phyloP scores from a whole-genome alignment of 768 basidiomycete genomes.

The Termitomyces sp. region DNA sequence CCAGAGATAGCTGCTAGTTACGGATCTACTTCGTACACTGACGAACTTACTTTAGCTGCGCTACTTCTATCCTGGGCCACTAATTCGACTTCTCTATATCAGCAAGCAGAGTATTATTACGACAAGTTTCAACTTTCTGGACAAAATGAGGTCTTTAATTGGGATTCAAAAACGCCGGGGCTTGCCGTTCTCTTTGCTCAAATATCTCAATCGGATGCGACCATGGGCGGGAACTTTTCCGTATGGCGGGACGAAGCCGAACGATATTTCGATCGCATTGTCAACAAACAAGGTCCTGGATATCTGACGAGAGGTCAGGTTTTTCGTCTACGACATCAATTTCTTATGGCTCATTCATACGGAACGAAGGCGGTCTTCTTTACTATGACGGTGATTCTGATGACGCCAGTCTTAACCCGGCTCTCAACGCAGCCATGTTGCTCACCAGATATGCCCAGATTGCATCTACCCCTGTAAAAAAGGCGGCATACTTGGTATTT shows the following conservation, averaged over 20 bases:
- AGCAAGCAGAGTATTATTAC: slow-evolving; percentile 62
- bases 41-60: slow-evolving; percentile 73
- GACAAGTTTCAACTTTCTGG: slow-evolving; percentile 47
- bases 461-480: slow-evolving; percentile 56
- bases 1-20: slow-evolving; percentile 63
- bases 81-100: slow-evolving; percentile 53
- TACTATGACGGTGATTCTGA: slow-evolving; percentile 85
- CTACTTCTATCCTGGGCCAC: slow-evolving; percentile 72
- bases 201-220: slow-evolving; percentile 52
- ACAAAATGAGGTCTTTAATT: slow-evolving; percentile 69
- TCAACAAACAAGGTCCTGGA: slow-evolving; percentile 50
- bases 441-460: slow-evolving; percentile 71
- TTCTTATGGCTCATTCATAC: background rate
- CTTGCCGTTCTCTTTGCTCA: slow-evolving; percentile 74
- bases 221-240: slow-evolving; percentile 50
- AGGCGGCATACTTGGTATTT: slow-evolving; percentile 52
- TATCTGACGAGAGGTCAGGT: slow-evolving; percentile 57
- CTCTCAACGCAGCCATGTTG: slow-evolving; percentile 84
- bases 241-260: slow-evolving; percentile 71
- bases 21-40: slow-evolving; percentile 63
- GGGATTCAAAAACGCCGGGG: slow-evolving; percentile 83
- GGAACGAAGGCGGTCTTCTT: slow-evolving; percentile 62
- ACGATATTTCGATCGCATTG: slow-evolving; percentile 66
- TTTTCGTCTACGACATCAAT: background rate
- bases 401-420: slow-evolving; percentile 75